Conservation (phyloP, 768 basidiomycete genomes). For the Phylloporus sp. region DNA sequence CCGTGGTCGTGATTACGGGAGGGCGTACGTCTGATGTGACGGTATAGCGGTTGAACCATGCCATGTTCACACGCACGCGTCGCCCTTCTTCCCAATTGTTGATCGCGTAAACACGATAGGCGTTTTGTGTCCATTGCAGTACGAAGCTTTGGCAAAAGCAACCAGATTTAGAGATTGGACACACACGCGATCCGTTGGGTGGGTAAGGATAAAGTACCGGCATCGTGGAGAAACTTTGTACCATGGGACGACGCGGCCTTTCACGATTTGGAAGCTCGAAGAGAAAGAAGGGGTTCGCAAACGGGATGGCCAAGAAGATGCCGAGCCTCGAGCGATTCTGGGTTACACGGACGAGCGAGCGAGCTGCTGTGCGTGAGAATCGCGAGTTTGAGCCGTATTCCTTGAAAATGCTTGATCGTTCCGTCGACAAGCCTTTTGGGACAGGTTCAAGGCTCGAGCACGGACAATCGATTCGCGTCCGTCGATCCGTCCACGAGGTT, state of each 20-base stretch:
- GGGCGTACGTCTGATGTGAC: background rate
- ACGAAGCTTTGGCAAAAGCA: background rate
- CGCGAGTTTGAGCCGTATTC: too few species aligned
- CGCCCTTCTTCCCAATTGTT: background rate
- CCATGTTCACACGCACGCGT: background rate
- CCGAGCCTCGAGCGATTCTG: too few species aligned
- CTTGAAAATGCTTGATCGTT: too few species aligned
- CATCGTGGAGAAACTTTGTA: slow-evolving; percentile 7
- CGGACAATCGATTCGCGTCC: too few species aligned
- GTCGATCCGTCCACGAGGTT: slow-evolving; percentile 16
- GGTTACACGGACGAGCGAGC: too few species aligned
- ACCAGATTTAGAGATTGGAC: slow-evolving; percentile 4
- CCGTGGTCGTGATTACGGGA: background rate
- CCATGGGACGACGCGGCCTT: background rate
- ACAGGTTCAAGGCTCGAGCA: too few species aligned
- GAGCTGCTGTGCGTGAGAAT: too few species aligned
- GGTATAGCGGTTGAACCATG: background rate
- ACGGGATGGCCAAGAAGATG: background rate
- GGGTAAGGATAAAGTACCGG: slow-evolving; percentile 6
- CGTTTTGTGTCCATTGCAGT: background rate
- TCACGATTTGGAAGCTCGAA: slow-evolving; percentile 15
- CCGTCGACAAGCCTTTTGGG: background rate
- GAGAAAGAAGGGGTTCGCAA: slow-evolving; percentile 7
- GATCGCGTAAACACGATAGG: too few species aligned
- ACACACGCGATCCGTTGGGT: slow-evolving; percentile 1